Evolutionary conservation across 805 yeast species (phyloP), one percentile per base, ranked within the genome.

Genomic region (Barnettozyma botsteinii): DNA sequence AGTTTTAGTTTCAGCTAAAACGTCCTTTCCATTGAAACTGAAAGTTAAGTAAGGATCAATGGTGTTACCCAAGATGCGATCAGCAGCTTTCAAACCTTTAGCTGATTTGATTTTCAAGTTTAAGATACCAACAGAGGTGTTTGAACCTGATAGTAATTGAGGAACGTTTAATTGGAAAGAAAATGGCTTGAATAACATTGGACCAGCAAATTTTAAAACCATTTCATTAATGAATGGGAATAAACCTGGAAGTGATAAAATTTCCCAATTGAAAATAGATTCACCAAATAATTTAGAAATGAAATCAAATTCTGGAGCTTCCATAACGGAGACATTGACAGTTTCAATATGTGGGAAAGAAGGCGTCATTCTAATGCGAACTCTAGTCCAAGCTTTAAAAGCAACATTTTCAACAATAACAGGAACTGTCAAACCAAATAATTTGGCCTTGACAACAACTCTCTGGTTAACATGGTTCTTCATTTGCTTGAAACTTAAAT

Each of bases 321-420:
- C 91, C 63, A 88, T 67, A 49, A 94, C 66, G 14, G 95, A 81
- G 23, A 93, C 76, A 56, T 84, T 89, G 18, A 88, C 80, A 1
- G 96, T 89, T 60, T 93, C 94, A 45, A 93, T 70, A 64, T 93
- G 98, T 4, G 99, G 99, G 63, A 84, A 88, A 9, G 85, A 72
- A 4, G 87, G 62, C 83, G 86, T 91, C 81, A 93, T 80, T 70
- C 88, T 84, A 58, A 94, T 62, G 56, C 97, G 73, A 38, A 93
- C 77, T 61, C 98, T 76, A 34, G 81, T 74, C 45, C 76, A 68
- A 11, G 85, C 87, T 43, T 68, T 73, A 59, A 91, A 84, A 0
- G 96, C 74, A 59, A 86, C 76, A 51, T 85, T 82, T 35, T 88
- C 81, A 13, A 93, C 83, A 24, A 79, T 68, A 24, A 93, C 75